Evolutionary conservation across 2,329 filamentous ascomycete genomes (phyloP).

Genomic region (Diaporthe vexans): DNA sequence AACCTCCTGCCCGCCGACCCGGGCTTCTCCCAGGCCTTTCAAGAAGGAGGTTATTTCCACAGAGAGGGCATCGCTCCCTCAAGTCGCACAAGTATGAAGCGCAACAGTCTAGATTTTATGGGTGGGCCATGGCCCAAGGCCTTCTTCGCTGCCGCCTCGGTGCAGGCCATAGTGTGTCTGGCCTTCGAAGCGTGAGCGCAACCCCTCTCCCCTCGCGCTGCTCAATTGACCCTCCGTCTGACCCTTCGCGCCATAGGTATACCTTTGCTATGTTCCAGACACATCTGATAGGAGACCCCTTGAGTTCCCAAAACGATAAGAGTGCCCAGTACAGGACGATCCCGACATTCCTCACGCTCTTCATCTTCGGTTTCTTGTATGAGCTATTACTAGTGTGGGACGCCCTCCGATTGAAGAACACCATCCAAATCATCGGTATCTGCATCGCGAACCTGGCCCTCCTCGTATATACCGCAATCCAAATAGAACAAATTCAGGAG

Average conservation of each 20-base stretch:
- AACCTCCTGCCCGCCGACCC: slow-evolving; percentile 58
- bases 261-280: slow-evolving; percentile 89
- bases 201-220: neutral
- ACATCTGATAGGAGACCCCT: slow-evolving; percentile 60
- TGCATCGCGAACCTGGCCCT: slow-evolving; percentile 94
- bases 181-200: slow-evolving; percentile 85
- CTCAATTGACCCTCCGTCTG: slow-evolving; percentile 37
- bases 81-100: slow-evolving; percentile 51
- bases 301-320: slow-evolving; percentile 56
- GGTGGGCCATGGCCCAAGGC: slow-evolving; percentile 89
- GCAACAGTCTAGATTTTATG: slow-evolving; percentile 78
- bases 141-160: slow-evolving; percentile 80
- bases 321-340: slow-evolving; percentile 78
- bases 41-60: slow-evolving; percentile 51
- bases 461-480: slow-evolving; percentile 92
- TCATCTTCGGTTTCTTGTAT: slow-evolving; percentile 98
- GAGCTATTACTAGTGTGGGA: slow-evolving; percentile 92
- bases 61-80: slow-evolving; percentile 52
- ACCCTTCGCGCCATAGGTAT: slow-evolving; percentile 70
- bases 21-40: slow-evolving; percentile 45
- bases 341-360: slow-evolving; percentile 93
- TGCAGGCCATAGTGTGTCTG: slow-evolving; percentile 86
- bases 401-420: slow-evolving; percentile 94
- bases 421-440: slow-evolving; percentile 96
- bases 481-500: slow-evolving; percentile 88